Base-by-base conservation (phyloP, 352 stramenopile species). In the Paralagenidium karlingii region DNA sequence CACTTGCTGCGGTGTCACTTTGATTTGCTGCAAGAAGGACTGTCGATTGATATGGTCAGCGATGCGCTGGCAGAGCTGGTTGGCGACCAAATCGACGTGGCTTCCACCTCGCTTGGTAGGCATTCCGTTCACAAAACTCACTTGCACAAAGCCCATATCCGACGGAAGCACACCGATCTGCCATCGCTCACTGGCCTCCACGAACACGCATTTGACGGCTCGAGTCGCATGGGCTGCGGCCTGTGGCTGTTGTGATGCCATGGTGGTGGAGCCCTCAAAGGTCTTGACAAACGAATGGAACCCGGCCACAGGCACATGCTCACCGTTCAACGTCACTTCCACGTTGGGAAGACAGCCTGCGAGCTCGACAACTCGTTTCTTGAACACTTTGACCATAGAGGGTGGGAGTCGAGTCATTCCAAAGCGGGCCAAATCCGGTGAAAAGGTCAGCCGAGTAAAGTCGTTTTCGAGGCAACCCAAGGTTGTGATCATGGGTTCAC, bases 111-210 rank as follows among this genome's bases (percentile, higher is more conserved):
- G 97, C 15, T 82, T 78, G 12, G 96, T 98, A 20, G 75, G 95
- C 66, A 99, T 99, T 22, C 91, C 88, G 55, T 99, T 99, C 4
- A 99, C 96, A 63, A 99, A 99, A 37, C 90, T 98, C 38, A 99
- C 83, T 58, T 99, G 93, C 34, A 97, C 70, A 49, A 97, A 97
- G 32, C 82, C 77, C 8, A 94, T 77, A 40, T 96, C 89, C 0
- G 80, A 94, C 3, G 81, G 63, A 29, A 88, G 51, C 19, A 98
- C 82, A 24, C 88, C 94, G 30, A 99, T 81, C 53, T 98, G 84
- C 95, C 95, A 99, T 5, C 84, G 77, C 38, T 97, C 93, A 50
- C 91, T 94, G 19, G 98, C 60, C 25, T 76, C 80, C 25, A 95
- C 91, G 58, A 92, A 98, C 21, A 95, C 91, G 18, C 56, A 45